Percentiles rank a stretch among this genome's conserved stretches.
Evolutionary conservation across 2,329 filamentous ascomycete species (phyloP).

Genomic region (Didymella glomerata): DNA sequence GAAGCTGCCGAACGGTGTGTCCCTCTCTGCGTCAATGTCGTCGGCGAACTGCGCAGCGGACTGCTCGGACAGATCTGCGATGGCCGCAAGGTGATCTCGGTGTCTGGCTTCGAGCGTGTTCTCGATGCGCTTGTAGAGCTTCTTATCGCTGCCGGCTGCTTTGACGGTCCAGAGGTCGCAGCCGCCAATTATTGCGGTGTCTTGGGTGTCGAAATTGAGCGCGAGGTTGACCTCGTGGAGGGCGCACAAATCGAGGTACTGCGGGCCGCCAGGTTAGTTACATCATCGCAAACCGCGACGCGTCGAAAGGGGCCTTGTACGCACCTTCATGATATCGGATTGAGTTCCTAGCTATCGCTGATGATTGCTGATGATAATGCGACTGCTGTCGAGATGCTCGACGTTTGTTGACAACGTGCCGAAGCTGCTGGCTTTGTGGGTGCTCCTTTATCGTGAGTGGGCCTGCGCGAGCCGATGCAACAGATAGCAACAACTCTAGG

Average conservation of each 20-base stretch:
- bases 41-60: constrained; percentile 74
- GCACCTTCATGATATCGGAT: constrained; percentile 51
- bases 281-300: constrained; percentile 30
- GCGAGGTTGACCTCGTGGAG: constrained; percentile 92
- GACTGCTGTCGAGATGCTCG: constrained; percentile 4
- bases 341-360: constrained; percentile 5
- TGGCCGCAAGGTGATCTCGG: constrained; percentile 84
- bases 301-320: constrained; percentile 29
- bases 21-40: constrained; percentile 77
- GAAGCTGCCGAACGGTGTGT: constrained; percentile 90
- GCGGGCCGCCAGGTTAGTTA: constrained; percentile 40
- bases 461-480: constrained; percentile 50
- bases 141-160: constrained; percentile 93
- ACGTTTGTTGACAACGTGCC: constrained; percentile 28
- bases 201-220: constrained; percentile 93
- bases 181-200: constrained; percentile 89
- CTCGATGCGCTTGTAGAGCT: constrained; percentile 95
- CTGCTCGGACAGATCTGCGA: constrained; percentile 85
- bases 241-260: constrained; percentile 92
- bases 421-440: constrained; percentile 32
- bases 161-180: constrained; percentile 99
- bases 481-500: constrained; percentile 51
- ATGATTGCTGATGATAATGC: constrained; percentile 17
- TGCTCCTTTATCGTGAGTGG: constrained; percentile 43
- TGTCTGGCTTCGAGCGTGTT: constrained; percentile 90